Evolutionary conservation across 2,329 filamentous ascomycete genomes (phyloP).

Genomic region (Colletotrichum spaethianum): DNA sequence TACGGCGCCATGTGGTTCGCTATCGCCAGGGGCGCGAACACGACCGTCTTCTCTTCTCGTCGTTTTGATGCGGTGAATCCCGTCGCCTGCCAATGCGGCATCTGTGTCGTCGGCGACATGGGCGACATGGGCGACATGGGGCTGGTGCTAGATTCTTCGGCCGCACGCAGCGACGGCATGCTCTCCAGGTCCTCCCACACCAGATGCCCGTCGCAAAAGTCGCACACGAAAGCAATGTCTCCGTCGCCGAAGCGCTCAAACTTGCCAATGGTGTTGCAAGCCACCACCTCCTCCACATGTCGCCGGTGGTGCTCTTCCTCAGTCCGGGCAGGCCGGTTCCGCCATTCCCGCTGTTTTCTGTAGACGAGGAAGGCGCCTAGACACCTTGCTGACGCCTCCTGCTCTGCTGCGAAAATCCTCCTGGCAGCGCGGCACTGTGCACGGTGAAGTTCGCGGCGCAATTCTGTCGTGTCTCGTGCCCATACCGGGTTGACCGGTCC

Average conservation of each 20-base stretch:
- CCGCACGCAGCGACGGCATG: slow-evolving; percentile 62
- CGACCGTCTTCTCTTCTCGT: slow-evolving; percentile 61
- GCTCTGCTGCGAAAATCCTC: slow-evolving; percentile 68
- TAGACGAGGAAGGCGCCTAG: slow-evolving; percentile 70
- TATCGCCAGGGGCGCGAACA: slow-evolving; percentile 71
- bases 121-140: slow-evolving; percentile 37
- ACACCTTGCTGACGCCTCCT: slow-evolving; percentile 63
- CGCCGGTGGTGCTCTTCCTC: slow-evolving; percentile 55
- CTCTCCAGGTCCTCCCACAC: slow-evolving; percentile 70
- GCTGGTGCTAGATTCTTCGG: slow-evolving; percentile 21
- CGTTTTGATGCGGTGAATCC: slow-evolving; percentile 55
- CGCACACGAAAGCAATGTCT: slow-evolving; percentile 72
- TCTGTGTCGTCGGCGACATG: slow-evolving; percentile 41
- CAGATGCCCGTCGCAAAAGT: slow-evolving; percentile 73
- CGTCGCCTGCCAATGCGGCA: slow-evolving; percentile 66
- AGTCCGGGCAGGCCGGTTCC: slow-evolving; percentile 42
- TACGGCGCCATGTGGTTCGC: slow-evolving; percentile 69
- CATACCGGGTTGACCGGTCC: slow-evolving; percentile 70
- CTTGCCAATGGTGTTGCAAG: slow-evolving; percentile 67
- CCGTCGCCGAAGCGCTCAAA: slow-evolving; percentile 69
- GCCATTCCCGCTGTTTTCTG: slow-evolving; percentile 61
- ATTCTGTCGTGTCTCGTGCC: slow-evolving; percentile 65
- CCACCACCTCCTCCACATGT: slow-evolving; percentile 63
- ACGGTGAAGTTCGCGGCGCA: slow-evolving; percentile 68
- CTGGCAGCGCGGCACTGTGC: slow-evolving; percentile 71